Evolutionary conservation across 140 eudicot genomes (phyloP).

Genomic region (Oenanthe javanica): DNA sequence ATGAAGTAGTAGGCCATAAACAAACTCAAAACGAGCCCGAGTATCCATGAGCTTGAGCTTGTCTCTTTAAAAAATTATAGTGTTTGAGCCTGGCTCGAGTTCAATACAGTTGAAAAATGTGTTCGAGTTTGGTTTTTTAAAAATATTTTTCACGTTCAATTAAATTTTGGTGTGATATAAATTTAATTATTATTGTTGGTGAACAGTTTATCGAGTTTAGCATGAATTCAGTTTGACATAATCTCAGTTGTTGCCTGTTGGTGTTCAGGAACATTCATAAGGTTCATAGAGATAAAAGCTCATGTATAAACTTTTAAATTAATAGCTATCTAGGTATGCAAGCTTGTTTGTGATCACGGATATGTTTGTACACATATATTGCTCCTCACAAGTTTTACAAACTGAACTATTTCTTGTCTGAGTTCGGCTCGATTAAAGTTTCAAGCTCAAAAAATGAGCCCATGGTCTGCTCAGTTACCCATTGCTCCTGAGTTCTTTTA

Average conservation of each 20-base stretch:
- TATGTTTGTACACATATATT: not conserved
- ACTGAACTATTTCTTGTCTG: not conserved
- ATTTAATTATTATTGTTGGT: not conserved
- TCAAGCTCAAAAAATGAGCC: not conserved
- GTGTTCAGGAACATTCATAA: not conserved
- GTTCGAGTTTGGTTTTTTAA: not conserved
- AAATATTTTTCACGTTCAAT: not conserved
- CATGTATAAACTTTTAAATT: not conserved
- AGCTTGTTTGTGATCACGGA: not conserved
- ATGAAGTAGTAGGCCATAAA: not conserved
- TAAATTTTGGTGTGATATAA: not conserved
- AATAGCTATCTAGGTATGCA: not conserved
- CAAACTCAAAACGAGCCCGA: not conserved
- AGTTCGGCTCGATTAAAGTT: not conserved
- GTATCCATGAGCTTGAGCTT: not conserved
- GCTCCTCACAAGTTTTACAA: not conserved
- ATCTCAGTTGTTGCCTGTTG: not conserved
- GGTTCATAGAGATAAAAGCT: too few relatives aligned
- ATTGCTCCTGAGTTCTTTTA: too few relatives aligned
- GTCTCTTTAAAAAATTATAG: not conserved
- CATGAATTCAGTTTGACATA: not conserved
- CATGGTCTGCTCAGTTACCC: too few relatives aligned
- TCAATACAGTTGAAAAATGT: not conserved
- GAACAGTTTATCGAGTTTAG: not conserved
- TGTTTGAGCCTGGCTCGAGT: not conserved